Evolutionary conservation across 2,329 filamentous ascomycete genomes (phyloP), one percentile per base, ranked within the genome.

Genomic region (Phyllosticta capitalensis): DNA sequence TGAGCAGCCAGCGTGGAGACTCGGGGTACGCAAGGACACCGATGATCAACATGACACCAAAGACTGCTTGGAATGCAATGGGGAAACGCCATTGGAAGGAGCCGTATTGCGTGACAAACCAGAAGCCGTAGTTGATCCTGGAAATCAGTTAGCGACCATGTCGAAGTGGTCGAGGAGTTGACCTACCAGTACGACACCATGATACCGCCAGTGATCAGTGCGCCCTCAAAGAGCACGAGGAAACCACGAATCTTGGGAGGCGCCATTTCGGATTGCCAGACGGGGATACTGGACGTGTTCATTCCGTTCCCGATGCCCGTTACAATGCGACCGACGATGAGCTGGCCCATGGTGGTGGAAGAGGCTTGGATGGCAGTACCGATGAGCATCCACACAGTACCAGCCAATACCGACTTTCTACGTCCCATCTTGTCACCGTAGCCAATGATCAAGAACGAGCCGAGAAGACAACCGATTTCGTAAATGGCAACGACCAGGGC

Each of bases 141-240:
- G n/a, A 20, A 2, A 14, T 9, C 9, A 12, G 17, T 50, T 26
- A 57, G 38, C n/a, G 49, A 17, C 24, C 17, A 14, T 52, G 14
- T 48, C 10, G 20, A 7, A n/a, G 14, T 19, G 19, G 19, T 12
- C 9, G 1, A 20, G 38, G 20, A 48, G 33, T 20, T 10, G 48
- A 51, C 2, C 2, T 45, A 59, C 76, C 77, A 79, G 69, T 79
- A 79, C 14, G 78, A 76, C 53, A 80, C 77, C 22, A 75, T 67
- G 51, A 75, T 78, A 55, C 78, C 78, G 55, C 79, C 76, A 33
- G 77, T 76, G 58, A 79, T 76, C 55, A 73, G 74, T 67, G 78
- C 78, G 66, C 76, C 79, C 66, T 77, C 81, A 55, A 83, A 80
- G 69, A 81, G 83, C 63, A 84, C 83, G 59, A 84, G 71, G 55